Percentiles rank a stretch among this genome's conserved stretches.
Evolutionary conservation across 768 basidiomycete genomes (phyloP).

Genomic region (Cyathus striatus): DNA sequence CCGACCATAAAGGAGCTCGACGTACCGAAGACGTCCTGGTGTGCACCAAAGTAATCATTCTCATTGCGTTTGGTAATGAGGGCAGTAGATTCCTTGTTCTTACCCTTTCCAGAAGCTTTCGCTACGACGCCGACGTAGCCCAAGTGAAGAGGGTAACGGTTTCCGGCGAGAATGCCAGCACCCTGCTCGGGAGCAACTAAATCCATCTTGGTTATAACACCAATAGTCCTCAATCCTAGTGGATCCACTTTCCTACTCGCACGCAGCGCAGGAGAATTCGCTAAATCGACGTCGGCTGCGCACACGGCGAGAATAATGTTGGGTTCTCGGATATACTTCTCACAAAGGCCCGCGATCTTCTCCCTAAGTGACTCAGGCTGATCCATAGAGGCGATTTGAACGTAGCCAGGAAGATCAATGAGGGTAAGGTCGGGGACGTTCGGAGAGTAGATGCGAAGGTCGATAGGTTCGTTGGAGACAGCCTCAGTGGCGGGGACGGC

Average conservation of each 20-base stretch:
- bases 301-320: slow-evolving; percentile 99
- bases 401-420: slow-evolving; percentile 96
- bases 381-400: slow-evolving; percentile 92
- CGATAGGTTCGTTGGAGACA: slow-evolving; percentile 92
- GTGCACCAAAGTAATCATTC: slow-evolving; percentile 59
- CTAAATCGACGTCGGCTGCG: slow-evolving; percentile 96
- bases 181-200: slow-evolving; percentile 85
- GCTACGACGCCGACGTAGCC: slow-evolving; percentile 97
- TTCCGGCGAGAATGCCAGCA: slow-evolving; percentile 74
- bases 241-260: slow-evolving; percentile 95
- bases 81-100: slow-evolving; percentile 42
- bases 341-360: slow-evolving; percentile 85
- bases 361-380: slow-evolving; percentile 94
- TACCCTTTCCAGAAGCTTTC: slow-evolving; percentile 62
- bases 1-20: slow-evolving; percentile 80
- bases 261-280: slow-evolving; percentile 92
- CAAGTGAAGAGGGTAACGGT: slow-evolving; percentile 93
- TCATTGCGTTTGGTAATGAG: slow-evolving; percentile 53
- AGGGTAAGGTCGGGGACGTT: slow-evolving; percentile 95
- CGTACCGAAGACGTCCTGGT: slow-evolving; percentile 57
- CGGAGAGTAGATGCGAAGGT: slow-evolving; percentile 94
- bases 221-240: slow-evolving; percentile 90
- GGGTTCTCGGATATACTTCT: slow-evolving; percentile 98
- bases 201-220: slow-evolving; percentile 99
- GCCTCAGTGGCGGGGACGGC: slow-evolving; percentile 87